These are phyloP conservation scores for apple (Malus domestica) DNA, from an alignment of 306 rosid species.

Conservation along the genomic window DNA sequence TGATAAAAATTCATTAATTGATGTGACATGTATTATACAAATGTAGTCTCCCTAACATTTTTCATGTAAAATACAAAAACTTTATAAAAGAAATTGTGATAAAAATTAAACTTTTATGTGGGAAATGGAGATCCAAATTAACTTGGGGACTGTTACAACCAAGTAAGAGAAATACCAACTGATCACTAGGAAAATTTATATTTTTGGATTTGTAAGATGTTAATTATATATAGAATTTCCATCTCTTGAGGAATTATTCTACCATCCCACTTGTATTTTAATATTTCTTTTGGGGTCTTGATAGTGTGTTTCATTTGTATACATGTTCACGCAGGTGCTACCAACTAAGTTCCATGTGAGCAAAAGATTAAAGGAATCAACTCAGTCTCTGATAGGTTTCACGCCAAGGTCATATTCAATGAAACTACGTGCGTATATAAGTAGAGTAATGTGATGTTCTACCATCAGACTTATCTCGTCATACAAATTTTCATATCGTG, in stretches of 20 bases:
- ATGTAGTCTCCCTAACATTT: too few species aligned
- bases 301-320: not conserved
- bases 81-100: too few species aligned
- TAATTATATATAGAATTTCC: not conserved
- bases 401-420: not conserved
- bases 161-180: too few species aligned
- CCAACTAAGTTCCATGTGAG: conserved; percentile 1
- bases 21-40: too few species aligned
- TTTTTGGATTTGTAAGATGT: not conserved
- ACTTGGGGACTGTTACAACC: too few species aligned
- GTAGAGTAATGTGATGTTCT: not conserved
- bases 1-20: too few species aligned
- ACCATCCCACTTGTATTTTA: not conserved
- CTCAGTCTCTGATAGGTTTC: not conserved
- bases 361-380: not conserved
- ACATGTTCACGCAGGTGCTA: not conserved
- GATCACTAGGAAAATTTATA: too few species aligned
- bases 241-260: not conserved
- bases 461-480: not conserved
- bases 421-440: not conserved
- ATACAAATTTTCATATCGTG: too few species aligned
- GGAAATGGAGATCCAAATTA: too few species aligned
- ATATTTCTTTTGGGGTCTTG: not conserved
- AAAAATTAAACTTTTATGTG: too few species aligned
- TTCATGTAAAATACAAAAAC: too few species aligned